phyloP scores from a whole-genome alignment of 768 basidiomycete species.

The Candolleomyces eurysporus region DNA sequence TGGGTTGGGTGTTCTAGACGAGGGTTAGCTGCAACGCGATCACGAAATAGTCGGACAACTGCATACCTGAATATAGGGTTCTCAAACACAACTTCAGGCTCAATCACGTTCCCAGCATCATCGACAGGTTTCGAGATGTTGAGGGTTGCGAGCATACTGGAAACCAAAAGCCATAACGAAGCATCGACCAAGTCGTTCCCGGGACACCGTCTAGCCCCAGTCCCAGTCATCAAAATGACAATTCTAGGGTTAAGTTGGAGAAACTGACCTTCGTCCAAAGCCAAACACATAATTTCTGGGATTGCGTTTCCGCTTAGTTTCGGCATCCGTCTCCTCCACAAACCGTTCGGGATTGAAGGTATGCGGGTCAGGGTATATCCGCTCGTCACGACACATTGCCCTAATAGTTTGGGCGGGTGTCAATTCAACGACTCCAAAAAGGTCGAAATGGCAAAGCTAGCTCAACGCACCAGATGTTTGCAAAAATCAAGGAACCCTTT shows the following conservation, averaged over 20 bases:
- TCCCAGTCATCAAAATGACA: background rate
- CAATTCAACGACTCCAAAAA: background rate
- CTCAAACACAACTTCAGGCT: conserved; percentile 53
- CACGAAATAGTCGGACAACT: background rate
- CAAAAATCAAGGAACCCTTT: conserved; percentile 61
- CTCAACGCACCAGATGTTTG: conserved; percentile 54
- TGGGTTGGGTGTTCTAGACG: conserved; percentile 40
- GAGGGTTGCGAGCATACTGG: conserved; percentile 55
- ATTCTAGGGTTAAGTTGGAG: background rate
- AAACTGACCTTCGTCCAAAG: conserved; percentile 38
- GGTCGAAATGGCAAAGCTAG: background rate
- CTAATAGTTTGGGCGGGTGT: conserved; percentile 24
- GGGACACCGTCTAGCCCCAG: conserved; percentile 51
- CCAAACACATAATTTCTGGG: conserved; percentile 38
- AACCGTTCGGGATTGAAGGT: conserved; percentile 56
- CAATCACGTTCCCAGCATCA: conserved; percentile 40
- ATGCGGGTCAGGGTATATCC: conserved; percentile 47
- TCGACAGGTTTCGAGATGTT: conserved; percentile 53
- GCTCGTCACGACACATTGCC: conserved; percentile 49
- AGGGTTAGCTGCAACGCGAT: background rate
- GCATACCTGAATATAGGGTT: conserved; percentile 63
- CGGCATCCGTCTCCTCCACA: conserved; percentile 30
- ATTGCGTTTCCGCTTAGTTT: conserved; percentile 24
- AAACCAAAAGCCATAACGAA: conserved; percentile 58
- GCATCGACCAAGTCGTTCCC: conserved; percentile 62